Conservation (phyloP, 768 basidiomycete species). For the Leccinum aurantiacum region DNA sequence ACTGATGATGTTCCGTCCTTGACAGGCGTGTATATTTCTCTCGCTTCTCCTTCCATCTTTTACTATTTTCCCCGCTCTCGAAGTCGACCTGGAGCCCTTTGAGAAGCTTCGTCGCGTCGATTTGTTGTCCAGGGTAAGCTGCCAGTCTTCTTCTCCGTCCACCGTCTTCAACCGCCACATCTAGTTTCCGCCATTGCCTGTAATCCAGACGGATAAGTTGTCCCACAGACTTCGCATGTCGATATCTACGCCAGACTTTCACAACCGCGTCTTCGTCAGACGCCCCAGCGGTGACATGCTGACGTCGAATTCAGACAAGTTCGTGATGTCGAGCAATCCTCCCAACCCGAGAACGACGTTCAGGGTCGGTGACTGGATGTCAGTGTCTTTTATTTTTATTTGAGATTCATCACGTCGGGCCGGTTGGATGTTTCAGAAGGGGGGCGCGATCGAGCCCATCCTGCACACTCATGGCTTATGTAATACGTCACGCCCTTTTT, state of each 20-base stretch:
- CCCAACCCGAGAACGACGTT: constrained; percentile 69
- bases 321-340: constrained; percentile 66
- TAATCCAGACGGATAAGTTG: constrained; percentile 20
- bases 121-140: constrained; percentile 26
- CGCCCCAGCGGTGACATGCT: constrained; percentile 1
- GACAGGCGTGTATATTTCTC: constrained; percentile 57
- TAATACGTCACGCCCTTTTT: constrained; percentile 8
- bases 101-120: constrained; percentile 53
- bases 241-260: constrained; percentile 34
- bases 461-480: not conserved
- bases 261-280: constrained; percentile 20
- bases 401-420: constrained; percentile 13
- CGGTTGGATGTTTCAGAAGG: constrained; percentile 13
- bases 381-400: constrained; percentile 37
- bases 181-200: constrained; percentile 25
- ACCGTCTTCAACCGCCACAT: not conserved
- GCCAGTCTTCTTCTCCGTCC: not conserved
- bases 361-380: constrained; percentile 77
- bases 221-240: constrained; percentile 34
- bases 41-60: constrained; percentile 47
- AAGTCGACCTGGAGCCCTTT: constrained; percentile 62
- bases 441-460: constrained; percentile 15
- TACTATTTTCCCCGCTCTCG: constrained; percentile 55
- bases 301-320: constrained; percentile 33
- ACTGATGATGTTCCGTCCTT: constrained; percentile 16